Base-by-base conservation (phyloP, 345 rosid genomes). In the Citrus mangshanensis region DNA sequence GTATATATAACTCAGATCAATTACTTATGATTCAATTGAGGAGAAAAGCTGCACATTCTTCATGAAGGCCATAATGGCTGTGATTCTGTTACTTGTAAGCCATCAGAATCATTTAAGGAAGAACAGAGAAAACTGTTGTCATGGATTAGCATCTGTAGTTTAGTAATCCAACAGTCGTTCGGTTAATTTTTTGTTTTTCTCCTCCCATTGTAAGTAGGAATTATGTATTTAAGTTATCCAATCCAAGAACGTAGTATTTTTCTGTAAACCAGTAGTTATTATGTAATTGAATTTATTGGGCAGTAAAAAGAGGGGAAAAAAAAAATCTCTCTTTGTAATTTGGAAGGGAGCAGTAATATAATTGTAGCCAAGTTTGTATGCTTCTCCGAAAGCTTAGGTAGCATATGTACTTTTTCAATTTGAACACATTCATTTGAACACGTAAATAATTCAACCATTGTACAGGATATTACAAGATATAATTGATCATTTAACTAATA, bases 41-140 rank as follows among this genome's bases (percentile, higher is more conserved):
- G 37, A 40, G 77, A 40, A 37, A 32, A 78, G 38, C 73, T 30
- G 67, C 64, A 78, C 70, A 72, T 19, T 51, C 21, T 27, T 24
- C 60, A 12, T 22, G 8, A 60, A 38, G 35, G 40, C 69, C 68
- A 25, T 38, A 28, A 51, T 51, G 28, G 62, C 51, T 46, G 62
- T n/a, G 14, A 46, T 76, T 51, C 51, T 59, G 59, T 54, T 21
- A n/a, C 74, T 28, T n/a, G 60, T 46, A 22, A 10, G 19, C 40
- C 24, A 40, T 18, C 28, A 25, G 58, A 60, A 19, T 61, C 59
- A 14, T 46, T 24, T 9, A 18, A 63, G 34, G 38, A 13, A 19
- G 78, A 27, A 63, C 19, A 32, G 60, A 75, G 42, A 67, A 25
- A 46, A 21, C 28, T 63, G 30, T 30, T 75, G 60, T 27, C 27